Conservation (phyloP, 495 filamentous ascomycete species). For the Podospora appendiculata region DNA sequence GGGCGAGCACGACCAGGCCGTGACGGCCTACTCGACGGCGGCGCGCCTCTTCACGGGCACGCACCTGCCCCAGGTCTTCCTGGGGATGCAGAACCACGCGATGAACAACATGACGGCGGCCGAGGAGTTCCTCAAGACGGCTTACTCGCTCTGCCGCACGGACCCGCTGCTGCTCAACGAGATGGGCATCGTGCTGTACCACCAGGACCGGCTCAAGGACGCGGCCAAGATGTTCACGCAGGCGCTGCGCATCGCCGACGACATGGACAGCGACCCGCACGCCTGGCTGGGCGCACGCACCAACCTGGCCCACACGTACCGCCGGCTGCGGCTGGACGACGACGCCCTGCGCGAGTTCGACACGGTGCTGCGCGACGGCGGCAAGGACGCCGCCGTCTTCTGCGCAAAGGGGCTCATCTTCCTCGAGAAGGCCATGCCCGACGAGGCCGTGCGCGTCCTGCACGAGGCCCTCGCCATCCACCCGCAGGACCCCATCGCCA, state of each 20-base stretch:
- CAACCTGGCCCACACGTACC: slow-evolving; percentile 82
- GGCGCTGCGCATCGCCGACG: slow-evolving; percentile 66
- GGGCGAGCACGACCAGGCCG: slow-evolving; percentile 97
- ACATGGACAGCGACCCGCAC: slow-evolving; percentile 70
- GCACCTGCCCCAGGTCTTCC: slow-evolving; percentile 89
- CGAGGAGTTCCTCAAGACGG: slow-evolving; percentile 90
- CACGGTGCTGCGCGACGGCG: slow-evolving; percentile 69
- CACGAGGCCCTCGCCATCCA: slow-evolving; percentile 68
- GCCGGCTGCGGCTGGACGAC: slow-evolving; percentile 60
- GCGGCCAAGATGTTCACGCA: slow-evolving; percentile 66
- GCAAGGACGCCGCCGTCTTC: slow-evolving; percentile 63
- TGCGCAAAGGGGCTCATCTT: slow-evolving; percentile 68
- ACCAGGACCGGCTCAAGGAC: slow-evolving; percentile 70
- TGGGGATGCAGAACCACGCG: slow-evolving; percentile 97
- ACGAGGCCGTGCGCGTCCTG: slow-evolving; percentile 58
- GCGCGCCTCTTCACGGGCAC: slow-evolving; percentile 94
- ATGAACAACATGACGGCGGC: slow-evolving; percentile 91
- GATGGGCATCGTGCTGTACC: slow-evolving; percentile 87
- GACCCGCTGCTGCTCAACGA: slow-evolving; percentile 94
- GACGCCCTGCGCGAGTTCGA: slow-evolving; percentile 73
- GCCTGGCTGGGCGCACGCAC: slow-evolving; percentile 84
- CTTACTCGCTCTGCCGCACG: slow-evolving; percentile 63
- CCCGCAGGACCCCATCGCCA: slow-evolving; percentile 65
- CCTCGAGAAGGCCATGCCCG: slow-evolving; percentile 56
- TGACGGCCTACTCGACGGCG: slow-evolving; percentile 94